These are phyloP conservation scores for Lupinus albus DNA, from an alignment of 306 rosid genomes.

Conservation along the genomic window DNA sequence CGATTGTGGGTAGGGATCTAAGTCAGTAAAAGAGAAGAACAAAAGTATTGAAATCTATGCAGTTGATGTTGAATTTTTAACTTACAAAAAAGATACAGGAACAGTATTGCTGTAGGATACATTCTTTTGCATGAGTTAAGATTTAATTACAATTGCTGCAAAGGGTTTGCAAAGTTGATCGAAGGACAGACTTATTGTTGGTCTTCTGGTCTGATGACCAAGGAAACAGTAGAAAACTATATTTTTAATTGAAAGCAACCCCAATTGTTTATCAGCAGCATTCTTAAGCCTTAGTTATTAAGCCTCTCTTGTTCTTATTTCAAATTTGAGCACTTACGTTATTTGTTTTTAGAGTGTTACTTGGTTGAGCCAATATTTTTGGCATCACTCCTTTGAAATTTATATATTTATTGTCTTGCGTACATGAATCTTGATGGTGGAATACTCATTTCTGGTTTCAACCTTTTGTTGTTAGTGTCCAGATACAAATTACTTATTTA, in stretches of 20 bases:
- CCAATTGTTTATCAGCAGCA: not conserved
- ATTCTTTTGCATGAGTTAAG: not conserved
- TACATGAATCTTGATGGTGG: not conserved
- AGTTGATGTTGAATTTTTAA: too few relatives aligned
- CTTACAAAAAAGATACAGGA: not conserved
- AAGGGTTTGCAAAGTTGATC: not conserved
- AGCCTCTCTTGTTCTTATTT: slow-evolving; percentile 1
- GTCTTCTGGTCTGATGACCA: not conserved
- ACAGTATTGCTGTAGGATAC: not conserved
- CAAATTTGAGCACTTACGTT: slow-evolving; percentile 19
- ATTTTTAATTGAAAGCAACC: slow-evolving; percentile 1
- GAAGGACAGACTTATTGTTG: not conserved
- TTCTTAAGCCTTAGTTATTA: not conserved
- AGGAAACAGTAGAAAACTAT: not conserved
- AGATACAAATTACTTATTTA: slow-evolving; percentile 92
- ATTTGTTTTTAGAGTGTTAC: not conserved
- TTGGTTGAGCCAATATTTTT: too few relatives aligned
- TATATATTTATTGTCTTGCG: not conserved
- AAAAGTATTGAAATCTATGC: not conserved
- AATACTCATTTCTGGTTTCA: slow-evolving; percentile 41
- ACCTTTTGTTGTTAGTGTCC: slow-evolving; percentile 76
- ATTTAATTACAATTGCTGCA: not conserved
- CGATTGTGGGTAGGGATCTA: not conserved
- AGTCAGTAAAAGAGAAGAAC: not conserved
- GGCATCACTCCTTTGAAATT: not conserved